Evolutionary conservation across 1,284 basidiomycete species (phyloP).

Genomic region (Cutaneotrichosporon arboriforme): DNA sequence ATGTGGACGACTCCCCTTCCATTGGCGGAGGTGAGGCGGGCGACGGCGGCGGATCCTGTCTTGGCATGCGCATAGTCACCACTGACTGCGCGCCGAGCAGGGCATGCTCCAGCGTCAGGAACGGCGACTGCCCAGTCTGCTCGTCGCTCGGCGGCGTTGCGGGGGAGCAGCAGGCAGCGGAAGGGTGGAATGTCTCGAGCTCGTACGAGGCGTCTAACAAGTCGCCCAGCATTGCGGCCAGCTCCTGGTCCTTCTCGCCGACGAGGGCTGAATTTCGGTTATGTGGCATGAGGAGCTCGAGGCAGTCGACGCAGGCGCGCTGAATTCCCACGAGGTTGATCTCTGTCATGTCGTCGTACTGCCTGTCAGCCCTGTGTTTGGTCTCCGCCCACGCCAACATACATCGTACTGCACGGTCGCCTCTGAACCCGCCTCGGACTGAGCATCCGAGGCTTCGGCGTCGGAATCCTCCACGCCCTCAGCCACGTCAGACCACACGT

Average conservation of each 20-base stretch:
- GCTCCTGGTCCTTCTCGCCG: constrained; percentile 15
- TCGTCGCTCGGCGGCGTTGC: constrained; percentile 9
- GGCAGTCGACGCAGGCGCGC: constrained; percentile 24
- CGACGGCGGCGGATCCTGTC: background rate
- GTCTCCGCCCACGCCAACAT: background rate
- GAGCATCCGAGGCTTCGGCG: background rate
- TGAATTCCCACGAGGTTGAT: constrained; percentile 28
- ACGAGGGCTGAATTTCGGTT: background rate
- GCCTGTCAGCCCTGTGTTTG: background rate
- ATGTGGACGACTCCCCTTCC: too few species aligned
- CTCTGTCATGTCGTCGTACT: constrained; percentile 20
- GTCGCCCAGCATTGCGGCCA: constrained; percentile 30
- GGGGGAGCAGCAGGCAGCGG: constrained; percentile 13
- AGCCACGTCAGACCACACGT: too few species aligned
- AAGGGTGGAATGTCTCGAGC: constrained; percentile 31
- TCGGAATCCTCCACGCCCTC: background rate
- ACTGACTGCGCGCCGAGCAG: constrained; percentile 6
- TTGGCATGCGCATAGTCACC: constrained; percentile 1
- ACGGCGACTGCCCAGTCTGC: constrained; percentile 4
- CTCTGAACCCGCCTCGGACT: background rate
- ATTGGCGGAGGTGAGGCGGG: too few species aligned
- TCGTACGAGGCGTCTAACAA: constrained; percentile 39
- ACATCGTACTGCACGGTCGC: background rate
- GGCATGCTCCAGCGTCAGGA: constrained; percentile 4
- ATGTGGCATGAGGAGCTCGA: constrained; percentile 22